Evolutionary conservation across 2,329 filamentous ascomycete species (phyloP), one percentile per base, ranked within the genome.

Genomic region (Dryadomyces sulphureus): DNA sequence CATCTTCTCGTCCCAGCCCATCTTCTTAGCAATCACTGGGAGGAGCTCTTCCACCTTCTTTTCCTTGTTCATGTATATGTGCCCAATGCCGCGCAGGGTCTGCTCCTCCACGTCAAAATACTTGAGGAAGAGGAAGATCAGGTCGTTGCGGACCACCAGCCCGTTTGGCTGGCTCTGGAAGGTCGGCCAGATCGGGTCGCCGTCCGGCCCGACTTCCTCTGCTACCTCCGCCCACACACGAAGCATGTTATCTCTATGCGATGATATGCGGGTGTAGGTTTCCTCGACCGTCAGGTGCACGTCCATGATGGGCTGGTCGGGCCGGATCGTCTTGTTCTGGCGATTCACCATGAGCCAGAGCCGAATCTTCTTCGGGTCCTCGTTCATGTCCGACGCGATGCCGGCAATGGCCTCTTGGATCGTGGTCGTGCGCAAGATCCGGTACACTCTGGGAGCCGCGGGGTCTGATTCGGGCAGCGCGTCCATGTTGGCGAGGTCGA

Each of bases 311-410:
- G 88, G 85, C 48, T 86, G 81, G 59, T 98, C 92, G 0, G 93
- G 92, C 17, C 92, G 79, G 34, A 87, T 82, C 0, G 92, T 98
- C 63, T 94, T 95, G 60, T 98, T 98, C 61, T 98, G 92, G 11
- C 92, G 82, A 59, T 95, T 96, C 1, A 98, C 92, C 89, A 98
- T 95, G 46, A 87, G 78, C 93, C 92, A 98, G 17, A 94, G 75
- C 20, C 92, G 78, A 21, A 96, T 65, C 50, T 77, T 75, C 47
- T 78, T 77, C 0, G 81, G 69, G 39, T 89, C 79, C 43, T 83
- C 63, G 0, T 69, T 72, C 43, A 83, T 70, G 47, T 94, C 83
- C 35, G 76, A 64, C 0, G 84, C 88, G 49, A 96, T 72, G 20
- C 73, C 72, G 22, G 69, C 67, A 5, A 81, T 75, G 51, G 96